Percentiles rank a stretch among this genome's conserved stretches.
Conservation (phyloP, 768 basidiomycete genomes). For the Exsudoporus frostii region DNA sequence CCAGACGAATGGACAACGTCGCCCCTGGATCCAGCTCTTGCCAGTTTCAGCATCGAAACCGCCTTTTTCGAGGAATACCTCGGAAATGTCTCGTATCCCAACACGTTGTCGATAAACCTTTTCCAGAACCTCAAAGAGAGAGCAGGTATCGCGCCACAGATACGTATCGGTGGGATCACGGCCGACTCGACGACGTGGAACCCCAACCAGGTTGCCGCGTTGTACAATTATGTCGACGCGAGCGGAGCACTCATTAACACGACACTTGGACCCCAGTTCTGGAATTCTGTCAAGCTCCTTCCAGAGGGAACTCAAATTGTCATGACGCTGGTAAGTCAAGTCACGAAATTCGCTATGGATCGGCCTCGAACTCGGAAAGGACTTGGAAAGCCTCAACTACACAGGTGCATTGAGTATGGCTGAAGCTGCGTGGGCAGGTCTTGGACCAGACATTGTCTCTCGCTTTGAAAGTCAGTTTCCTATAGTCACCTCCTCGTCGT, state of each 20-base stretch:
- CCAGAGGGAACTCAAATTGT: slow-evolving; percentile 47
- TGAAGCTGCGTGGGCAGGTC: slow-evolving; percentile 37
- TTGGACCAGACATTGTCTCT: slow-evolving; percentile 36
- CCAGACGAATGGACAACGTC: slow-evolving; percentile 43
- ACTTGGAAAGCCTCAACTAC: slow-evolving; percentile 43
- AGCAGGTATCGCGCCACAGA: slow-evolving; percentile 43
- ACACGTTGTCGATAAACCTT: slow-evolving; percentile 41
- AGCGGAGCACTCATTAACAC: slow-evolving; percentile 46
- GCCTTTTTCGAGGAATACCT: slow-evolving; percentile 51
- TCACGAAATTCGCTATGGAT: neutral
- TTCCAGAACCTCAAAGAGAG: slow-evolving; percentile 45
- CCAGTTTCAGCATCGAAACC: slow-evolving; percentile 54
- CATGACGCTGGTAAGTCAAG: slow-evolving; percentile 40
- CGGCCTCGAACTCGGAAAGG: slow-evolving; percentile 27
- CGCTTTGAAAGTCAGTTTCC: slow-evolving; percentile 43
- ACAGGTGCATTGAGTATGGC: slow-evolving; percentile 43
- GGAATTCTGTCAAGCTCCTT: slow-evolving; percentile 42
- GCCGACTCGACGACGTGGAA: slow-evolving; percentile 54
- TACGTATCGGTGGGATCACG: slow-evolving; percentile 53
- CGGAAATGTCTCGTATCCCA: slow-evolving; percentile 44
- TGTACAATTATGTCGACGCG: slow-evolving; percentile 42
- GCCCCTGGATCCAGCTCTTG: slow-evolving; percentile 41
- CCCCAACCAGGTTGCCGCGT: slow-evolving; percentile 30
- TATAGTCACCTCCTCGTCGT: neutral
- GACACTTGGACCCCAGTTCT: slow-evolving; percentile 49